A percentile compares a stretch with the other conserved stretches of the same genome.
phyloP scores from a whole-genome alignment of 1,284 basidiomycete genomes.

The Coriolopsis trogii region DNA sequence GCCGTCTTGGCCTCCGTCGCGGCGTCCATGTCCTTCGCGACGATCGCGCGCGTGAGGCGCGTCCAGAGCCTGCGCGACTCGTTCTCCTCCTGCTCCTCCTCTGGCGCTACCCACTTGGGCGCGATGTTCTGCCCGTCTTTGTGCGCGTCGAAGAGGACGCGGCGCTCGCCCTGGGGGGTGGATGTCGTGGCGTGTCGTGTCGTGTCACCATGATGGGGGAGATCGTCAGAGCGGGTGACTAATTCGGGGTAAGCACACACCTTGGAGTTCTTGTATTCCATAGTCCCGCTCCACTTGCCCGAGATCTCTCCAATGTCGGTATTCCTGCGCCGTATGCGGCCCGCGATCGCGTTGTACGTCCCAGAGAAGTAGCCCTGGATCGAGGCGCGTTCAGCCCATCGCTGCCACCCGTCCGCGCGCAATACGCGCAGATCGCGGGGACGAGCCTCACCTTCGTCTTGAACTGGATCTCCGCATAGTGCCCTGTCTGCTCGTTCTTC shows the following conservation, averaged over 20 bases:
- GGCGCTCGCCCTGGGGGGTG: slow-evolving; percentile 70
- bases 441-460: slow-evolving; percentile 85
- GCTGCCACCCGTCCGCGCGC: too few relatives aligned
- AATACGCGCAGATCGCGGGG: not conserved
- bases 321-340: slow-evolving; percentile 71
- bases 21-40: slow-evolving; percentile 88
- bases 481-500: slow-evolving; percentile 77
- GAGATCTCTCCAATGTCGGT: slow-evolving; percentile 85
- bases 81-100: slow-evolving; percentile 87
- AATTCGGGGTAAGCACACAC: slow-evolving; percentile 39
- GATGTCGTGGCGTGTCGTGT: too few relatives aligned
- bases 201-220: too few relatives aligned
- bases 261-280: slow-evolving; percentile 83
- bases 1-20: slow-evolving; percentile 90
- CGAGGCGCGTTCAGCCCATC: too few relatives aligned
- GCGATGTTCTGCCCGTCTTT: slow-evolving; percentile 74
- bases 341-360: slow-evolving; percentile 90
- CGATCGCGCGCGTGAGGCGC: slow-evolving; percentile 87
- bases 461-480: slow-evolving; percentile 90
- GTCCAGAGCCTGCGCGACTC: slow-evolving; percentile 92
- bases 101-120: slow-evolving; percentile 84
- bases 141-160: slow-evolving; percentile 84
- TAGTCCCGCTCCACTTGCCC: slow-evolving; percentile 90
- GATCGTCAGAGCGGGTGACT: too few relatives aligned
- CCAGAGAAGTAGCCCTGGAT: slow-evolving; percentile 94